phyloP scores from a whole-genome alignment of 345 rosid genomes.

The Euphorbia peplus region DNA sequence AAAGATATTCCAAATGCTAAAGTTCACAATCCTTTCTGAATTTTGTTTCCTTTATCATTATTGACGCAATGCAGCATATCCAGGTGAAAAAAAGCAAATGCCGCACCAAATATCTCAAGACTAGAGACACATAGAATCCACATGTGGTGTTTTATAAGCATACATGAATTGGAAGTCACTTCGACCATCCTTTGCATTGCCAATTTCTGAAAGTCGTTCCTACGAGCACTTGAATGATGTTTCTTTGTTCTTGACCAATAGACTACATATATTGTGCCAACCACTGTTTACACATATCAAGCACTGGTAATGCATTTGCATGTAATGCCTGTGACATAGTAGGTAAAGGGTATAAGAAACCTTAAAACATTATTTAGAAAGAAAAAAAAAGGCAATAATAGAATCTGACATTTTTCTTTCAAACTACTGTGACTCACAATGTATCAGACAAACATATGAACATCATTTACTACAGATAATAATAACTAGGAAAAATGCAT shows the following conservation, averaged over 20 bases:
- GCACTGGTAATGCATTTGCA: conserved; percentile 92
- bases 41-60: background rate
- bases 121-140: background rate
- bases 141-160: background rate
- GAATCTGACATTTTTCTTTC: background rate
- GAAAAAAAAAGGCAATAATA: background rate
- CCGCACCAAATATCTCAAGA: background rate
- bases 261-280: conserved; percentile 73
- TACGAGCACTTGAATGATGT: background rate
- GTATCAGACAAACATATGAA: no score
- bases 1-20: background rate
- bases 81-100: background rate
- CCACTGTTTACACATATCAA: conserved; percentile 97
- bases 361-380: background rate
- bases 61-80: background rate
- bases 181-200: background rate
- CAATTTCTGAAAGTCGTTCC: background rate
- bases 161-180: background rate
- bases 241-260: no score
- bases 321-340: conserved; percentile 62
- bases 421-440: no score
- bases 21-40: background rate
- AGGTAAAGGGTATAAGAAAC: background rate
- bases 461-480: no score
- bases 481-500: no score